Percentiles rank a stretch among this genome's conserved stretches.
phyloP scores from a whole-genome alignment of 2,329 filamentous ascomycete species.

The Elsinoe batatas region DNA sequence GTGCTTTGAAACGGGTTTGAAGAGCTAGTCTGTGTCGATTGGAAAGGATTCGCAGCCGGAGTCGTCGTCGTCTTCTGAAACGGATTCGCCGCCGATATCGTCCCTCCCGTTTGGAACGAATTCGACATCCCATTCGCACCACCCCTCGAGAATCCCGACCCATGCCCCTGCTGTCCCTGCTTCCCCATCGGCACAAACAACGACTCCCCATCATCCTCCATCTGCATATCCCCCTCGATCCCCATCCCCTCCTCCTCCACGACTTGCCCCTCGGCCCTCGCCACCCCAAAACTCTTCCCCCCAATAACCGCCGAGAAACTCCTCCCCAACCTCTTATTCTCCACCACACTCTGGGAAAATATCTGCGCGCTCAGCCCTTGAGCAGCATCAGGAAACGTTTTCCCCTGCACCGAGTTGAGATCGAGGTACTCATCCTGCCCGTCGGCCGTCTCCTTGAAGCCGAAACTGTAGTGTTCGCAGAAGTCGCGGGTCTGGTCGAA shows the following conservation, averaged over 20 bases:
- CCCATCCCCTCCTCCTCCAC: conserved; percentile 30
- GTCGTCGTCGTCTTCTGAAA: conserved; percentile 6
- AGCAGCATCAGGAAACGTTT: conserved; percentile 23
- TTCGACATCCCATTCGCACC: not conserved
- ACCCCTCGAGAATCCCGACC: not conserved
- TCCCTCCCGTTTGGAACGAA: not conserved
- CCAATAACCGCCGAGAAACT: conserved; percentile 48
- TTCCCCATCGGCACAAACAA: conserved; percentile 32
- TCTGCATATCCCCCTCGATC: conserved; percentile 23
- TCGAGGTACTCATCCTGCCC: conserved; percentile 42
- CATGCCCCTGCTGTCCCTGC: not conserved
- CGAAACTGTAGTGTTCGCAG: conserved; percentile 44
- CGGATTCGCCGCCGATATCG: not conserved
- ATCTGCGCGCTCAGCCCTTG: conserved; percentile 35
- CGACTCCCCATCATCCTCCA: conserved; percentile 28
- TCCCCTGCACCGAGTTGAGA: conserved; percentile 37
- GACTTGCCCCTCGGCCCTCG: conserved; percentile 41
- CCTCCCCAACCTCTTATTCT: conserved; percentile 48
- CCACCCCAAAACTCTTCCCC: conserved; percentile 44
- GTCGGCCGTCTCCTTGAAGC: conserved; percentile 37
- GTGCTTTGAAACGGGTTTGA: conserved; percentile 7
- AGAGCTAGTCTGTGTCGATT: not conserved
- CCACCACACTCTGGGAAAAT: conserved; percentile 46
- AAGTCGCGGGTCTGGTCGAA: conserved; percentile 45
- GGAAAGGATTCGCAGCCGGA: not conserved